Percentiles rank a stretch among this genome's conserved stretches.
phyloP scores from a whole-genome alignment of 2,329 filamentous ascomycete species.

The Ilyonectria robusta region DNA sequence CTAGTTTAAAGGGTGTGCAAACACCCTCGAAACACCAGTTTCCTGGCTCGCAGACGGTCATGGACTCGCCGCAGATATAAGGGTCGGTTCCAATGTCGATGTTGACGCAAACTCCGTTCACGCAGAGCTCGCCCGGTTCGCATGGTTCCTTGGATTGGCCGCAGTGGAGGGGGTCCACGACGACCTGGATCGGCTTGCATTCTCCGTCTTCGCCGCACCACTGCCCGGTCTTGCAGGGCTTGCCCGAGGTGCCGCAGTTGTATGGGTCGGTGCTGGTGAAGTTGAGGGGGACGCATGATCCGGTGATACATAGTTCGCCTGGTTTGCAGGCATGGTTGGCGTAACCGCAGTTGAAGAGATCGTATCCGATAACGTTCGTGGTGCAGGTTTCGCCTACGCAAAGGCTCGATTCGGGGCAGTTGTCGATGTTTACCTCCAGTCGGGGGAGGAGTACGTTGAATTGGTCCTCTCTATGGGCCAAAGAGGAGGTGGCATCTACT shows the following conservation, averaged over 20 bases:
- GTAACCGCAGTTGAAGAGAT: conserved; percentile 30
- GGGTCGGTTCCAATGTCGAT: conserved; percentile 33
- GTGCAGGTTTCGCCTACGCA: conserved; percentile 31
- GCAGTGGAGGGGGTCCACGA: conserved; percentile 29
- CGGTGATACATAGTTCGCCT: conserved; percentile 27
- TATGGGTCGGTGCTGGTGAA: conserved; percentile 29
- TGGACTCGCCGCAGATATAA: conserved; percentile 15
- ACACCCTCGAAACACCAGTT: conserved; percentile 31
- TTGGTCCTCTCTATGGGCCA: conserved; percentile 22
- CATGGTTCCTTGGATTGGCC: conserved; percentile 15
- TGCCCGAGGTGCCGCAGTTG: conserved; percentile 16
- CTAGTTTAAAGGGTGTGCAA: conserved; percentile 27
- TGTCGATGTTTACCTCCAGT: conserved; percentile 25
- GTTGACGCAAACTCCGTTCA: conserved; percentile 31
- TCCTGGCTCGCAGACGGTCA: conserved; percentile 22
- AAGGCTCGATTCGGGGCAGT: conserved; percentile 29
- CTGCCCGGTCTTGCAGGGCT: conserved; percentile 28
- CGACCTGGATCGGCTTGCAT: conserved; percentile 32
- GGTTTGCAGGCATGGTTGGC: conserved; percentile 15
- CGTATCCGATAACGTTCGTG: conserved; percentile 28
- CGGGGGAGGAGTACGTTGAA: conserved; percentile 29
- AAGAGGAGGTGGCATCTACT: conserved; percentile 25
- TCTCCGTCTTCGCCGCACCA: conserved; percentile 30
- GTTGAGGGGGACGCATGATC: conserved; percentile 31
- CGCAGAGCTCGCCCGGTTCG: conserved; percentile 27